phyloP scores from a whole-genome alignment of 1,284 basidiomycete genomes.

The Schizophyllum commune region DNA sequence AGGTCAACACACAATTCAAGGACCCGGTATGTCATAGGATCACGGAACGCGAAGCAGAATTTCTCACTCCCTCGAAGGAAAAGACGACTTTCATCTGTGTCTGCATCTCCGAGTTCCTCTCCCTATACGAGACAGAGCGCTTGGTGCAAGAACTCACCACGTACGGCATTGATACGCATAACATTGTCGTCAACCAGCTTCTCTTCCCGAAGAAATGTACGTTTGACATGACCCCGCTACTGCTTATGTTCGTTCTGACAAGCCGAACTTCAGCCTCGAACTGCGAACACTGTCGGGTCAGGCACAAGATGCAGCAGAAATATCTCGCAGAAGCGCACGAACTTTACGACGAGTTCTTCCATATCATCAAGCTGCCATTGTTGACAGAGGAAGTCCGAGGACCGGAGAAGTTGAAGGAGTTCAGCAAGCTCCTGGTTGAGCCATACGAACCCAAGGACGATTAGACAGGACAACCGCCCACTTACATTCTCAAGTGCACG shows the following conservation, averaged over 20 bases:
- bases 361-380: conserved; percentile 87
- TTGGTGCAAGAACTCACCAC: conserved; percentile 93
- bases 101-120: conserved; percentile 97
- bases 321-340: conserved; percentile 92
- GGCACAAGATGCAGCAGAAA: conserved; percentile 97
- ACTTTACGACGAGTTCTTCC: conserved; percentile 95
- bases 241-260: neutral
- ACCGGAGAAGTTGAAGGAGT: conserved; percentile 86
- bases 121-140: conserved; percentile 96
- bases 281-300: conserved; percentile 92
- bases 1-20: conserved; percentile 99
- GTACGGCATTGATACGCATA: conserved; percentile 98
- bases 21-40: conserved; percentile 69
- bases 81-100: conserved; percentile 98
- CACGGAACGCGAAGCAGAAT: neutral
- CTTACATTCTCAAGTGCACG: no score
- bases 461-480: neutral
- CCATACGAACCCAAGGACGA: conserved; percentile 29
- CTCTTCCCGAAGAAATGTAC: conserved; percentile 87
- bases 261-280: conserved; percentile 56
- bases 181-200: conserved; percentile 97
- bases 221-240: conserved; percentile 18
- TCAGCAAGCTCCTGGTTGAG: conserved; percentile 79
- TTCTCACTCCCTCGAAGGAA: conserved; percentile 45
- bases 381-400: conserved; percentile 97